phyloP scores from a whole-genome alignment of 495 filamentous ascomycete species.

The Aspergillus affinis region DNA sequence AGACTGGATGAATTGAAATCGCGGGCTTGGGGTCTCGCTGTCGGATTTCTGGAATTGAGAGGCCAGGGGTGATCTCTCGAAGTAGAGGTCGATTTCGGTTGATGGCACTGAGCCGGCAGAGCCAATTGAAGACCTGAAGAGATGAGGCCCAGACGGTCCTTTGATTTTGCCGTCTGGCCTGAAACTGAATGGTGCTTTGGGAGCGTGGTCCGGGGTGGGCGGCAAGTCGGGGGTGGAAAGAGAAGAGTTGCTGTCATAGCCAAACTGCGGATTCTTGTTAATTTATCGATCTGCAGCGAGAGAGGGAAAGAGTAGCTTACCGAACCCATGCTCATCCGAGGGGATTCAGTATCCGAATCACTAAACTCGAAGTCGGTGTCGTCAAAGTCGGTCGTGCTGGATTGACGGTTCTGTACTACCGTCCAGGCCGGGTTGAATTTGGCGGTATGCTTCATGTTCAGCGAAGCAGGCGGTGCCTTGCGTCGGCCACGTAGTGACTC shows the following conservation, averaged over 20 bases:
- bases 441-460: constrained; percentile 12
- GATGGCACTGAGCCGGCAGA: constrained; percentile 33
- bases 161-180: constrained; percentile 26
- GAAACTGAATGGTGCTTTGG: constrained; percentile 38
- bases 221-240: constrained; percentile 17
- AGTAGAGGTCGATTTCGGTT: constrained; percentile 59
- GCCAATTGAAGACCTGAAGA: constrained; percentile 58
- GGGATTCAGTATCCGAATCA: constrained; percentile 52
- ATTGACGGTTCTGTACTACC: constrained; percentile 25
- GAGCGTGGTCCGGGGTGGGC: constrained; percentile 19
- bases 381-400: constrained; percentile 66
- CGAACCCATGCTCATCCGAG: constrained; percentile 47
- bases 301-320: constrained; percentile 11
- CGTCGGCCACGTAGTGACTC: constrained; percentile 18
- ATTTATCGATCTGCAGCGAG: neutral
- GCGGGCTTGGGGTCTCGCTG: neutral
- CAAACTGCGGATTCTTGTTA: constrained; percentile 10
- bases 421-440: constrained; percentile 8
- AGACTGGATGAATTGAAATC: neutral
- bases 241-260: constrained; percentile 16
- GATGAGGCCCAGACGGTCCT: constrained; percentile 79
- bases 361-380: constrained; percentile 73
- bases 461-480: constrained; percentile 19
- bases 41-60: too few relatives aligned
- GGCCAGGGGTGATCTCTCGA: constrained; percentile 61